phyloP scores from a whole-genome alignment of 352 stramenopile species.

The Globisporangium parvum region DNA sequence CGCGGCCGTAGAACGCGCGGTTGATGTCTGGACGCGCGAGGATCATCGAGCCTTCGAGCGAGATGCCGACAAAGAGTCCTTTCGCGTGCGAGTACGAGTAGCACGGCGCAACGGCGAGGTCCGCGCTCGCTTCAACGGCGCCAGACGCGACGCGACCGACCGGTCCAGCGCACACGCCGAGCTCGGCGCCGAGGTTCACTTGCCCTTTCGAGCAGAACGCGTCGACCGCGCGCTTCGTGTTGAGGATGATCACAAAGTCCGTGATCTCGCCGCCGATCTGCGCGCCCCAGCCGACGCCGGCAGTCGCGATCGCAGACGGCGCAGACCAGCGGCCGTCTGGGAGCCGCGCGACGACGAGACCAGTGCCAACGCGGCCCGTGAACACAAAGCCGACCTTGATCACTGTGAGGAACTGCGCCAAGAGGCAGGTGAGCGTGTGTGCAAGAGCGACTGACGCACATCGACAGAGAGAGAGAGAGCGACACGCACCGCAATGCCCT shows the following conservation, averaged over 20 bases:
- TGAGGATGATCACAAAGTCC: constrained; percentile 93
- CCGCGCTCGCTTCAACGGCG: constrained; percentile 62
- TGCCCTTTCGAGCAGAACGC: constrained; percentile 84
- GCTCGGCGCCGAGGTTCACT: constrained; percentile 88
- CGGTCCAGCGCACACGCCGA: constrained; percentile 83
- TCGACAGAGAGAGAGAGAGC: constrained; percentile 1
- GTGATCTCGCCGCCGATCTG: constrained; percentile 91
- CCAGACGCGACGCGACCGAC: constrained; percentile 85
- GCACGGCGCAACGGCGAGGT: constrained; percentile 80
- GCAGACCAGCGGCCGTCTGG: constrained; percentile 93
- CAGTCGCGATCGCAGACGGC: constrained; percentile 92
- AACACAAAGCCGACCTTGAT: constrained; percentile 89
- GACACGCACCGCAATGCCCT: constrained; percentile 78
- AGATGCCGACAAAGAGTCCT: constrained; percentile 87
- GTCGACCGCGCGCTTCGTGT: constrained; percentile 81
- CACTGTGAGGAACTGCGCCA: constrained; percentile 90
- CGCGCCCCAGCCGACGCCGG: constrained; percentile 85
- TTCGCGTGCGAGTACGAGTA: constrained; percentile 92
- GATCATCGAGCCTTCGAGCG: constrained; percentile 87
- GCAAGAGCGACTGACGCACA: too few relatives aligned
- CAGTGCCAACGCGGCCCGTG: constrained; percentile 84
- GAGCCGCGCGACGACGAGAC: constrained; percentile 90
- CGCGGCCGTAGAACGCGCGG: constrained; percentile 87
- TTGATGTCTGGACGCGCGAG: constrained; percentile 89
- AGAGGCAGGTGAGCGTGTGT: not conserved